Base-by-base conservation (phyloP, 2,329 filamentous ascomycete species). In the Teratosphaeria nubilosa region DNA sequence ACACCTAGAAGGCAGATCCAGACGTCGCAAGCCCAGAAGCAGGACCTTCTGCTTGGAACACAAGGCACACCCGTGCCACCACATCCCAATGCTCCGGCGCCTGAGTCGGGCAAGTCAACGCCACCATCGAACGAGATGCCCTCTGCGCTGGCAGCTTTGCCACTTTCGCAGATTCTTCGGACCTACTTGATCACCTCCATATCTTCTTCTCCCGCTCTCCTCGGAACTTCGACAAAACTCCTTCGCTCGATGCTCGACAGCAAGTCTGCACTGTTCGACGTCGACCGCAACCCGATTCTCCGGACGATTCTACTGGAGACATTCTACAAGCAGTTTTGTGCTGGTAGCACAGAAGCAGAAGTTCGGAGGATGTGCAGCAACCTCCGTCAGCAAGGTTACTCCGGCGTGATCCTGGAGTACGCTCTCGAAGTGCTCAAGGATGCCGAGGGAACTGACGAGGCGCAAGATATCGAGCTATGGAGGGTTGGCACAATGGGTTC, bases 301-400 rank as follows among this genome's bases (percentile, higher is more conserved):
- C 81, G 84, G 51, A 82, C 78, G 60, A 69, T 91, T 50, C 77
- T 96, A 54, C 90, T 91, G 71, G 82, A 85, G 69, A 95, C 90
- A 0, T 91, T 96, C 67, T 96, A 96, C 71, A 84, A 85, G 25
- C 91, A 96, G 68, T 96, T 95, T 73, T 96, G 91, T 72, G 90
- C 89, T 0, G 91, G 91, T 30, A 87, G 91, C 73, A 87, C 82
- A 54, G 78, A 81, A 0, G 66, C 71, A 1, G 88, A 96, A 72
- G 86, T 95, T 1, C 76, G 78, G 50, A 74, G 71, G 31, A 91
- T 87, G 0, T 82, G 90, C 31, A 69, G 78, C 1, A 76, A 79
- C 1, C 78, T 95, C 10, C 88, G 90, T 72, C 72, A 77, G 32
- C 84, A 92, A 51, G 91, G 91, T 1, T 95, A 90, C 69, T 83